Evolutionary conservation across 495 filamentous ascomycete genomes (phyloP).

Genomic region (Saxispiralis lemnorum): DNA sequence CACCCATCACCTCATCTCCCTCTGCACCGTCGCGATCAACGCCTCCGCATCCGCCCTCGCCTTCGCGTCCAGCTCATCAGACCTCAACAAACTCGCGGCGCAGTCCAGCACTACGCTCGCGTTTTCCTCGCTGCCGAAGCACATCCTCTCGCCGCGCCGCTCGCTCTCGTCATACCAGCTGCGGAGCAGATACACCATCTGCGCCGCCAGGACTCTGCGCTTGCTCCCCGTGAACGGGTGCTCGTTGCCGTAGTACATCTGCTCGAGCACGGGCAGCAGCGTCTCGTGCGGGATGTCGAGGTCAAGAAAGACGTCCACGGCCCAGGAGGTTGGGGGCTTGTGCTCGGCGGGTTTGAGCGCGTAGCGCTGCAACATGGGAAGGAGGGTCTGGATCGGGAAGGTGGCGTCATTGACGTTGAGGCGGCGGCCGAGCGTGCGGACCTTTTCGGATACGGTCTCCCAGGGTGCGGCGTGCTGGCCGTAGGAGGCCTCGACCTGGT

Average conservation of each 20-base stretch:
- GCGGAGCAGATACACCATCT: constrained; percentile 43
- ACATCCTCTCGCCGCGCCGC: constrained; percentile 30
- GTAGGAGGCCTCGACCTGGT: constrained; percentile 29
- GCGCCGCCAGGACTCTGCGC: constrained; percentile 39
- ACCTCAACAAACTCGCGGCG: constrained; percentile 6
- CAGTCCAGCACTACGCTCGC: constrained; percentile 16
- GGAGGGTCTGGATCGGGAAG: constrained; percentile 36
- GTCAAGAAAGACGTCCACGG: constrained; percentile 60
- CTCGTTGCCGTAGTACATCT: constrained; percentile 68
- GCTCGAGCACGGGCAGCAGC: constrained; percentile 59
- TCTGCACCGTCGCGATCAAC: background rate
- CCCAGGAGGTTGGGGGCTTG: constrained; percentile 59
- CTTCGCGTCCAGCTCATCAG: constrained; percentile 5
- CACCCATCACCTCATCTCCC: constrained; percentile 1
- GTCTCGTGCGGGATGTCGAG: constrained; percentile 58
- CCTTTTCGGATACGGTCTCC: constrained; percentile 55
- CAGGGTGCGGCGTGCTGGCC: constrained; percentile 43
- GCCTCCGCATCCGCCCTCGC: constrained; percentile 7
- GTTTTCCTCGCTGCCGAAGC: constrained; percentile 24
- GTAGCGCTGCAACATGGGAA: constrained; percentile 64
- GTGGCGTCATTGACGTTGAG: constrained; percentile 60
- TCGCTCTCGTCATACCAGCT: constrained; percentile 47
- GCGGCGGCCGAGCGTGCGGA: constrained; percentile 60
- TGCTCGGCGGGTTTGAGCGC: constrained; percentile 54
- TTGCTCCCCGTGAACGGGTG: constrained; percentile 58